phyloP scores from a whole-genome alignment of 2,329 filamentous ascomycete genomes.

The Sclerotinia glacialis region DNA sequence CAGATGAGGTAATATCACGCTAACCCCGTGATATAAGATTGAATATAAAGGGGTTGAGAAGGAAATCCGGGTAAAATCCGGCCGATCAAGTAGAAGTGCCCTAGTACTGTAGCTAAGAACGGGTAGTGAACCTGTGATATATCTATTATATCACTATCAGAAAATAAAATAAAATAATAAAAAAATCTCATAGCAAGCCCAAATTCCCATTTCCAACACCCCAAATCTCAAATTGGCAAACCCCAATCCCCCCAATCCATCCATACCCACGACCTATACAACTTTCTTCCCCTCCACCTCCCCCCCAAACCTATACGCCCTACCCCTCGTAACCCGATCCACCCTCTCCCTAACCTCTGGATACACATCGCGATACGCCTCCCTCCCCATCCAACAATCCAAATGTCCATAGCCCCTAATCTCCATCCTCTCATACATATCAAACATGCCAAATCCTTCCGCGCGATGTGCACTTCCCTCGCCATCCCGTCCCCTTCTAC shows the following conservation, averaged over 20 bases:
- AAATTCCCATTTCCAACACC: not conserved
- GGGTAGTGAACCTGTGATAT: too few species aligned
- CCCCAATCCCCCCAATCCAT: not conserved
- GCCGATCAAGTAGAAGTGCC: too few species aligned
- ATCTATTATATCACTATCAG: too few species aligned
- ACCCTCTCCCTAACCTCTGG: conserved; percentile 55
- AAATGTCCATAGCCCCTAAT: conserved; percentile 59
- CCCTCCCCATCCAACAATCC: conserved; percentile 61
- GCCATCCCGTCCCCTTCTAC: conserved; percentile 43
- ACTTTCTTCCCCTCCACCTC: conserved; percentile 20
- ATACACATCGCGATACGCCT: conserved; percentile 58
- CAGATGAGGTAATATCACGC: too few species aligned
- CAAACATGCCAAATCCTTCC: conserved; percentile 42
- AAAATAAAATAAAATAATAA: too few species aligned
- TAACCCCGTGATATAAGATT: too few species aligned
- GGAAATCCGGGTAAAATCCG: too few species aligned
- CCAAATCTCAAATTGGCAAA: too few species aligned
- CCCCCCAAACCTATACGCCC: conserved; percentile 33
- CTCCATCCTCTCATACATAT: conserved; percentile 51
- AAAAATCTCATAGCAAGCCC: too few species aligned
- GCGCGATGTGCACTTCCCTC: too few species aligned
- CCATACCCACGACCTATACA: not conserved
- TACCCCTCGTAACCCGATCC: conserved; percentile 46
- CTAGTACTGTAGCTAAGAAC: too few species aligned
- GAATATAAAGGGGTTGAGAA: too few species aligned